These are phyloP conservation scores for Vachellia pachyceras DNA, from an alignment of 306 rosid species.

Conservation along the genomic window DNA sequence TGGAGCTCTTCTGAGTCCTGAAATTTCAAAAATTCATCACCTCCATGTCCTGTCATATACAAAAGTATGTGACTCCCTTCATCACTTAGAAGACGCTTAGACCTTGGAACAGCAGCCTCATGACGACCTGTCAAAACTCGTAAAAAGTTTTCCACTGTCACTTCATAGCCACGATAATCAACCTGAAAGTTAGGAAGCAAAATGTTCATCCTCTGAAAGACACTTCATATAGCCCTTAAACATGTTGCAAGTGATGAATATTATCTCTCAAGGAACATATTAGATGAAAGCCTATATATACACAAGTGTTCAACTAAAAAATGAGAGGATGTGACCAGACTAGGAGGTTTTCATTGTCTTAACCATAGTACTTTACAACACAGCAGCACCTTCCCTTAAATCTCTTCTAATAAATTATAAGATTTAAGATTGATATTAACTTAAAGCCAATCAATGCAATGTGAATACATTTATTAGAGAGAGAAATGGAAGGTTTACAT, in stretches of 20 bases:
- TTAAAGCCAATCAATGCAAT: constrained; percentile 2
- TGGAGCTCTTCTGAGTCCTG: constrained; percentile 99
- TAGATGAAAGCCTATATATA: not conserved
- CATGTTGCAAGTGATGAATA: constrained; percentile 22
- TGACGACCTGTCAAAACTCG: constrained; percentile 93
- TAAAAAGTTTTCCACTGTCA: constrained; percentile 81
- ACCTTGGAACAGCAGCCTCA: constrained; percentile 90
- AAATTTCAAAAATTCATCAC: constrained; percentile 95
- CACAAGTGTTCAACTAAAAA: not conserved
- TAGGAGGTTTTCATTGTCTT: not conserved
- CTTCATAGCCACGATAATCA: constrained; percentile 99
- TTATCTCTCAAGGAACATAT: constrained; percentile 29
- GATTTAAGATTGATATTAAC: not conserved
- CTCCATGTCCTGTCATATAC: constrained; percentile 99
- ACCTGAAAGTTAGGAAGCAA: constrained; percentile 61
- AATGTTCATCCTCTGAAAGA: constrained; percentile 30
- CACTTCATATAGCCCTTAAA: constrained; percentile 24
- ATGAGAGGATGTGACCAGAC: constrained; percentile 16
- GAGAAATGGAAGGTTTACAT: not conserved
- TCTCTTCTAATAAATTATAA: too few relatives aligned
- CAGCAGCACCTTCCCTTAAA: not conserved
- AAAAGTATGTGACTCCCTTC: constrained; percentile 98
- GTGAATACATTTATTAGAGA: constrained; percentile 10
- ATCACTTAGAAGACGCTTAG: constrained; percentile 93
- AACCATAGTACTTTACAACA: constrained; percentile 14